These are phyloP conservation scores for Tilletia caries DNA, from an alignment of 1,284 basidiomycete genomes.

Conservation along the genomic window DNA sequence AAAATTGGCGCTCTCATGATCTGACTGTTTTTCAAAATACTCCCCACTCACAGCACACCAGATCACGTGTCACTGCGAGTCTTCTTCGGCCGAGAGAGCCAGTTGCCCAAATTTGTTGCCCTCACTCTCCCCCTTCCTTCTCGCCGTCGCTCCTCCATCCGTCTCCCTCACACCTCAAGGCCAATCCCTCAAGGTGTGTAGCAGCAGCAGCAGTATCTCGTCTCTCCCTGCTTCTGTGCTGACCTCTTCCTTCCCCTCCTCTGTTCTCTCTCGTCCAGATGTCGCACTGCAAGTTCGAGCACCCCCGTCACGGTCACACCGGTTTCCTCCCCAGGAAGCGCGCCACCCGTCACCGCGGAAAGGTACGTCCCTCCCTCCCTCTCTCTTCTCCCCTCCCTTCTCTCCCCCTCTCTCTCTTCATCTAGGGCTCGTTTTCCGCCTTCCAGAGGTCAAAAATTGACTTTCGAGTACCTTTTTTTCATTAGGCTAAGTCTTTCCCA, in stretches of 20 bases:
- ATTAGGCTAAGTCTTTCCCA: conserved; percentile 27
- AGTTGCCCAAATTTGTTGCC: too few relatives aligned
- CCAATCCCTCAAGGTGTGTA: not conserved
- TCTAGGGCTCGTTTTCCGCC: too few relatives aligned
- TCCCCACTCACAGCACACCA: too few relatives aligned
- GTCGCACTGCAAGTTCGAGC: conserved; percentile 43
- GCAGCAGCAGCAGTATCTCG: too few relatives aligned
- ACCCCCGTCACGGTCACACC: conserved; percentile 53
- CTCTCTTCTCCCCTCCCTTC: not conserved
- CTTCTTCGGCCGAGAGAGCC: too few relatives aligned
- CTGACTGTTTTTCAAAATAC: not conserved
- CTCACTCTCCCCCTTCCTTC: too few relatives aligned
- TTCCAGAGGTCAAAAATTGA: too few relatives aligned
- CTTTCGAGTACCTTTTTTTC: too few relatives aligned
- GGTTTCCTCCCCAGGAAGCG: conserved; percentile 54
- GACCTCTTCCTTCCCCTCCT: not conserved
- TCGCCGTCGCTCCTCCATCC: not conserved
- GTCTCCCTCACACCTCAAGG: not conserved
- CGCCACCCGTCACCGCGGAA: conserved; percentile 52
- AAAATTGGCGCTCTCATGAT: not conserved
- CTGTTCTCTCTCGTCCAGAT: not conserved
- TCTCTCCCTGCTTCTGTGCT: not conserved
- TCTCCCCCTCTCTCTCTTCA: not conserved
- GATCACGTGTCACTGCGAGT: too few relatives aligned
- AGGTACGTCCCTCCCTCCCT: conserved; percentile 20